Percentiles rank a stretch among this genome's conserved stretches.
Evolutionary conservation across 2,329 filamentous ascomycete species (phyloP).

Genomic region (Paecilomyces sp.): DNA sequence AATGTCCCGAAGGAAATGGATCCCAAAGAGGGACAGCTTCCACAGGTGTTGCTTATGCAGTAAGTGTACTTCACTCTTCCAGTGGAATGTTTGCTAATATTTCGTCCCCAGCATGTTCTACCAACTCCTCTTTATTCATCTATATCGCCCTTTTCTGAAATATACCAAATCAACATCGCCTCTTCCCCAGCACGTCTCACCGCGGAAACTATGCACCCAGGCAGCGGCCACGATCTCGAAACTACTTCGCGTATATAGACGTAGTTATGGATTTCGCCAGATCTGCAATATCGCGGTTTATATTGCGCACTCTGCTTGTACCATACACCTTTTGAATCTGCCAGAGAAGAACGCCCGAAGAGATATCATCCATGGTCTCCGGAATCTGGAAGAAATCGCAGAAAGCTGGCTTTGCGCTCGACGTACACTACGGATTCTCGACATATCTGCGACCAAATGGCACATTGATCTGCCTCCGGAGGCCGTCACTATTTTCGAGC

Average conservation of each 20-base stretch:
- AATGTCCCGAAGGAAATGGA: slow-evolving; percentile 80
- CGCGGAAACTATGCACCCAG: slow-evolving; percentile 82
- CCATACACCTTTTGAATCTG: slow-evolving; percentile 86
- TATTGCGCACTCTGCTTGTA: slow-evolving; percentile 89
- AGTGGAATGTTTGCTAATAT: slow-evolving; percentile 19
- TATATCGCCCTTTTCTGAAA: slow-evolving; percentile 91
- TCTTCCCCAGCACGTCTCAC: slow-evolving; percentile 78
- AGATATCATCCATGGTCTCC: slow-evolving; percentile 84
- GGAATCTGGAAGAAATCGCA: slow-evolving; percentile 89
- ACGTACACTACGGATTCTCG: slow-evolving; percentile 76
- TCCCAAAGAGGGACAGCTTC: slow-evolving; percentile 79
- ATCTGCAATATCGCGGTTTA: slow-evolving; percentile 97
- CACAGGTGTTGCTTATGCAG: slow-evolving; percentile 79
- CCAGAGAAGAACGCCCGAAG: slow-evolving; percentile 85
- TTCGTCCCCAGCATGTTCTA: slow-evolving; percentile 75
- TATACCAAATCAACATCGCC: slow-evolving; percentile 77
- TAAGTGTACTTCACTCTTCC: slow-evolving; percentile 43
- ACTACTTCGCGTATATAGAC: slow-evolving; percentile 88
- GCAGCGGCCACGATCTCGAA: slow-evolving; percentile 88
- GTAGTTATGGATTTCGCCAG: slow-evolving; percentile 80
- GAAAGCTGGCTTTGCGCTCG: slow-evolving; percentile 90
- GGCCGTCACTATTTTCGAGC: slow-evolving; percentile 65
- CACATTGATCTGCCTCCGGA: slow-evolving; percentile 79
- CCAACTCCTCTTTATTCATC: slow-evolving; percentile 88
- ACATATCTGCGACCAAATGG: slow-evolving; percentile 82